Conservation (phyloP, 129 eudicot genomes). For the Deinandra increscens region DNA sequence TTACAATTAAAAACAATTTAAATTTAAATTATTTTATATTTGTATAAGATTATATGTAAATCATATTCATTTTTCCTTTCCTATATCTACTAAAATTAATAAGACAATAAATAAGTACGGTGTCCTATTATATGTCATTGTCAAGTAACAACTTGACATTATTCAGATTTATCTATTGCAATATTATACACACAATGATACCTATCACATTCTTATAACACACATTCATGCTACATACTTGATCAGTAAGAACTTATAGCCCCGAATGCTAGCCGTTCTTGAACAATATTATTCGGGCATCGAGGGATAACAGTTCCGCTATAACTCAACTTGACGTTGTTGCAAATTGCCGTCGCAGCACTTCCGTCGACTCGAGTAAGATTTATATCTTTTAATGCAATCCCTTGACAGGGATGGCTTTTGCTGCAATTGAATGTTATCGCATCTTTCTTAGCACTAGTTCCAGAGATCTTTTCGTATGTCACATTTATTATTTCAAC, state of each 20-base stretch:
- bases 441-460: constrained; percentile 56
- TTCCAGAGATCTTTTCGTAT: constrained; percentile 66
- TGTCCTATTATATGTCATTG: not conserved
- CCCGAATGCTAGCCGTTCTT: constrained; percentile 13
- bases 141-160: too few relatives aligned
- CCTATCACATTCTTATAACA: not conserved
- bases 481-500: constrained; percentile 66
- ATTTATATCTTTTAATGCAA: constrained; percentile 50
- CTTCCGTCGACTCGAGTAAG: constrained; percentile 28
- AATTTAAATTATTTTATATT: too few relatives aligned
- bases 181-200: not conserved
- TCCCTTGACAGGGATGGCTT: constrained; percentile 65
- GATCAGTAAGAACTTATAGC: not conserved
- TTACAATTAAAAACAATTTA: too few relatives aligned
- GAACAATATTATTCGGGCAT: constrained; percentile 35
- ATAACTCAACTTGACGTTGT: constrained; percentile 38
- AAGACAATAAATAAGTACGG: not conserved
- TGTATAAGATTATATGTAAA: too few relatives aligned
- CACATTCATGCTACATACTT: not conserved
- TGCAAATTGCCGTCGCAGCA: constrained; percentile 53
- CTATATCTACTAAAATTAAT: too few relatives aligned
- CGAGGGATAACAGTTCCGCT: constrained; percentile 44
- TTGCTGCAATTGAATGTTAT: constrained; percentile 58
- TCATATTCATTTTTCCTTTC: too few relatives aligned
- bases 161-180: not conserved